Conservation (phyloP, 768 basidiomycete genomes). For the Serendipita indica region DNA sequence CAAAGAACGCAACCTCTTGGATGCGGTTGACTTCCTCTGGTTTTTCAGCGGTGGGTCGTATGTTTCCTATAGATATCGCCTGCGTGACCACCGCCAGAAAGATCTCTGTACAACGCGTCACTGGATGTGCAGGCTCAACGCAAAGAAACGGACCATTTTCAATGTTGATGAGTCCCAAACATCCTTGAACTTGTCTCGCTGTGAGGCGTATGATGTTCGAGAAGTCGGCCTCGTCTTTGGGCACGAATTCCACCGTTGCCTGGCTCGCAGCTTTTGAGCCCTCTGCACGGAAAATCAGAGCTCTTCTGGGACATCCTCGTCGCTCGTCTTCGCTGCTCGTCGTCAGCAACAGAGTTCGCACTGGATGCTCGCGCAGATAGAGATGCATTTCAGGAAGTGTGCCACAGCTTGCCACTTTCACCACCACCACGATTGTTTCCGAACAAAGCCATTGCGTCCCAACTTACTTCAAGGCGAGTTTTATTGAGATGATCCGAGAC, state of each 20-base stretch:
- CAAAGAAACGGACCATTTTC: constrained; percentile 38
- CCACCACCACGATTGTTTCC: no score
- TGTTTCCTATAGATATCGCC: constrained; percentile 60
- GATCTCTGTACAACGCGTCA: constrained; percentile 37
- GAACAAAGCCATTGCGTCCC: no score
- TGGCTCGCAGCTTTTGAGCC: constrained; percentile 33
- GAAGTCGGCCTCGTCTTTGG: constrained; percentile 56
- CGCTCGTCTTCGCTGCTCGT: constrained; percentile 54
- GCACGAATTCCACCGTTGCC: constrained; percentile 77
- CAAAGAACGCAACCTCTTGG: constrained; percentile 79
- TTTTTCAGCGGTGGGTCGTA: constrained; percentile 38
- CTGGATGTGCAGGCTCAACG: background rate
- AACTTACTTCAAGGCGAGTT: no score
- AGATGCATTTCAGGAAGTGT: constrained; percentile 45
- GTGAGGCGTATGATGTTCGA: constrained; percentile 47
- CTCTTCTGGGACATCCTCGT: constrained; percentile 42
- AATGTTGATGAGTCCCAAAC: constrained; percentile 65
- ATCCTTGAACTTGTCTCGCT: constrained; percentile 63
- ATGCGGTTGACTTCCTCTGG: constrained; percentile 68
- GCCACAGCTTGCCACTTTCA: no score
- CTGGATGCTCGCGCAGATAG: constrained; percentile 49
- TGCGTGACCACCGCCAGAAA: constrained; percentile 74
- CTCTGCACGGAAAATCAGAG: constrained; percentile 54
- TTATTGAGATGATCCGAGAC: no score
- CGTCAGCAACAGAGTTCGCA: constrained; percentile 52